These are phyloP conservation scores for Nannochloris sp. DNA, from an alignment of 139 green algal genomes.

Conservation along the genomic window DNA sequence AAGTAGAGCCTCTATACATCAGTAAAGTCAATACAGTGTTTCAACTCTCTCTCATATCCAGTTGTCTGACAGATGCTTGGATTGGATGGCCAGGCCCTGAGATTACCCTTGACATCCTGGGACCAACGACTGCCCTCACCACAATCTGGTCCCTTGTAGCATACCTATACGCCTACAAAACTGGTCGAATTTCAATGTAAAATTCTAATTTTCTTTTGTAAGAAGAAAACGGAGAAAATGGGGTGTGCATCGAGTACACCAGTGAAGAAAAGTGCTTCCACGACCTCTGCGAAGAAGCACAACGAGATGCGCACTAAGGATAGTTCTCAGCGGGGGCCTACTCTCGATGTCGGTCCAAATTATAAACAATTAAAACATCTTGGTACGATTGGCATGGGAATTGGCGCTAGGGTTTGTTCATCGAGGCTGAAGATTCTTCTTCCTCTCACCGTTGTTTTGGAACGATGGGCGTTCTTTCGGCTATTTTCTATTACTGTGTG, in stretches of 20 bases:
- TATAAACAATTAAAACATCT: constrained; percentile 29
- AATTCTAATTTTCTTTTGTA: not conserved
- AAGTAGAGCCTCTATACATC: constrained; percentile 60
- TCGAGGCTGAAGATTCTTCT: not conserved
- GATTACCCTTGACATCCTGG: constrained; percentile 26
- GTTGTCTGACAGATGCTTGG: constrained; percentile 47
- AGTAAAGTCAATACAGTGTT: constrained; percentile 85
- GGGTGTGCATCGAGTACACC: constrained; percentile 11
- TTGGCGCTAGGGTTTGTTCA: not conserved
- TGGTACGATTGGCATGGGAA: constrained; percentile 1
- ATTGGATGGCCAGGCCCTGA: constrained; percentile 42
- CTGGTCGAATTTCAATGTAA: not conserved
- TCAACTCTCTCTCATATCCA: constrained; percentile 58
- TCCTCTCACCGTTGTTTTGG: not conserved
- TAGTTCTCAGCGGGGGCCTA: not conserved
- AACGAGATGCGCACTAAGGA: constrained; percentile 1
- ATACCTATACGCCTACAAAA: constrained; percentile 34
- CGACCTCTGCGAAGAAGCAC: constrained; percentile 16
- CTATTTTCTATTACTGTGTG: too few species aligned
- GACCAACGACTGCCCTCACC: constrained; percentile 33
- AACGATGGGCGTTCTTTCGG: not conserved
- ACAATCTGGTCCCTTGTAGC: constrained; percentile 48
- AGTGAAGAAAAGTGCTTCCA: constrained; percentile 10
- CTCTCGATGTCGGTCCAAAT: constrained; percentile 16
- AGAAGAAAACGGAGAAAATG: not conserved